Evolutionary conservation across 257 asterid genomes (phyloP), one percentile per base, ranked within the genome.

Genomic region (Nicotiana noctiflora): DNA sequence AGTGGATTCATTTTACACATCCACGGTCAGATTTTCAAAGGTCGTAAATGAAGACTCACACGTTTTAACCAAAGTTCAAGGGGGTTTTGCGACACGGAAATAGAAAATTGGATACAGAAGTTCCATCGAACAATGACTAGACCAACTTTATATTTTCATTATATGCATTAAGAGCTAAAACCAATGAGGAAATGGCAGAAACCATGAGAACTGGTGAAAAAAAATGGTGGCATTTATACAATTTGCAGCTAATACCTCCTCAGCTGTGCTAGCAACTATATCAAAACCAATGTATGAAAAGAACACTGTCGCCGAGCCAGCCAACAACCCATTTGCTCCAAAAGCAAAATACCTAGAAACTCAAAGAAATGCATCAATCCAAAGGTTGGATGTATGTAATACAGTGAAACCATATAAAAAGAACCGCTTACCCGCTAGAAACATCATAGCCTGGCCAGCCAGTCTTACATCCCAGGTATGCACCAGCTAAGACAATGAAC

Each of bases 261-360:
- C 89, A 29, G 87, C 85, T 21, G 89, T 86, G 89, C 89, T 86
- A 40, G 87, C 82, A 67, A 86, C 72, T 77, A 81, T 76, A 86
- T 86, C 89, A 64, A 86, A 86, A 52, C 89, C 89, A 31, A 86
- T 85, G 74, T 83, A 86, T 44, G 89, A 86, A 83, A 86, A 86
- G 89, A 86, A 83, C 67, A 86, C 85, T 23, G 87, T 79, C 6
- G 86, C 86, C 81, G 89, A 86, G 60, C 89, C 87, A 14, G 87
- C 89, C 60, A 86, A 79, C 77, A 86, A 74, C 52, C 89, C 89
- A 78, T 83, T 81, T 34, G 83, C 72, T 37, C 89, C 89, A 81
- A 81, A 86, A 61, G 89, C 83, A 31, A 83, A 83, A 57, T 81
- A 86, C 79, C 87, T 86, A 80, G 18, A 86, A 63, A 83, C 75